A percentile compares a stretch with the other conserved stretches of the same genome.
These are phyloP conservation scores for Hevea brasiliensis DNA, from an alignment of 345 rosid species.

Conservation along the genomic window DNA sequence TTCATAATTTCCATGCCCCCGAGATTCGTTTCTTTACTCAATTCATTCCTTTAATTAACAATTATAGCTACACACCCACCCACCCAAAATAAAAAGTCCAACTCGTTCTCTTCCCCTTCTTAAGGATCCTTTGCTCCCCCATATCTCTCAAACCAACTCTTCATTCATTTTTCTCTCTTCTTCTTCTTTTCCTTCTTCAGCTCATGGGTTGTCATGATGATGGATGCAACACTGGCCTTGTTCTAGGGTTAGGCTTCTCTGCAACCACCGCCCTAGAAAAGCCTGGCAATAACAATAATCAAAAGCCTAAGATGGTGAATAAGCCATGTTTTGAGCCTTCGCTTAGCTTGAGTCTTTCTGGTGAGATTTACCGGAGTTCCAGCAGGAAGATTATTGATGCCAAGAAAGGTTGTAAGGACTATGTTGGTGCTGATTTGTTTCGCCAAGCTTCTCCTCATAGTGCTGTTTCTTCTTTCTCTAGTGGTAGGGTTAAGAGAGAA, in stretches of 20 bases:
- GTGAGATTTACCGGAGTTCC: background rate
- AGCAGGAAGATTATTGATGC: constrained; percentile 18
- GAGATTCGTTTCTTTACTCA: constrained; percentile 54
- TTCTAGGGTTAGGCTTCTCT: constrained; percentile 23
- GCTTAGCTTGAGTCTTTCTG: constrained; percentile 24
- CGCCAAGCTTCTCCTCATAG: constrained; percentile 57
- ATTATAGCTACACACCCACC: constrained; percentile 69
- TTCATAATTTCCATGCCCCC: constrained; percentile 39
- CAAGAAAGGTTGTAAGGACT: constrained; percentile 16
- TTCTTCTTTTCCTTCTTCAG: background rate
- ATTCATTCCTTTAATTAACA: constrained; percentile 57
- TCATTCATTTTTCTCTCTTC: background rate
- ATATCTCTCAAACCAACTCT: constrained; percentile 24
- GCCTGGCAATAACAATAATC: background rate
- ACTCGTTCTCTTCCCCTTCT: constrained; percentile 36
- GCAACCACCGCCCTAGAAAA: background rate
- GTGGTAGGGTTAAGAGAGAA: constrained; percentile 33
- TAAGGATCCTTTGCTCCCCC: constrained; percentile 39
- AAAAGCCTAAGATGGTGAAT: background rate
- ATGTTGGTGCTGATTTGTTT: constrained; percentile 25
- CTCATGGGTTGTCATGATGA: constrained; percentile 31
- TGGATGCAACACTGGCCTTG: constrained; percentile 22
- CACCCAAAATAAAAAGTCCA: constrained; percentile 36
- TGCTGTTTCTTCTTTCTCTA: constrained; percentile 32
- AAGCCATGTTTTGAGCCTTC: constrained; percentile 27